A percentile compares a stretch with the other conserved stretches of the same genome.
Conservation (phyloP, 225 moss, liverwort and hornwort genomes). For the Pleurozium schreberi region DNA sequence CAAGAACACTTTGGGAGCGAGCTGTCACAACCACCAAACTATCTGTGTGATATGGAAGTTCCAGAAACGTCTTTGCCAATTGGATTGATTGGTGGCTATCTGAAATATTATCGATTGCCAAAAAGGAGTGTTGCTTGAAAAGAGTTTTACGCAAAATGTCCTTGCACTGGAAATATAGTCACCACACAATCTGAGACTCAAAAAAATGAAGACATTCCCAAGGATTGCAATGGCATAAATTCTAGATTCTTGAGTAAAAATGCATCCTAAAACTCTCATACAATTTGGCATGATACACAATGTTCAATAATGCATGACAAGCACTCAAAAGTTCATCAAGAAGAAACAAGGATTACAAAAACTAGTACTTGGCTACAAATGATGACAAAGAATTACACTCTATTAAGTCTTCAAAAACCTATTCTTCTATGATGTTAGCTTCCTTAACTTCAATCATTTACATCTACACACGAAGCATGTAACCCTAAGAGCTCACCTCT, state of each 20-base stretch:
- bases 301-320: background rate
- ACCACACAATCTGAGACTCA: no score
- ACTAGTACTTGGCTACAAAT: background rate
- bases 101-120: background rate
- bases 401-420: background rate
- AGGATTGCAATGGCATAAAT: background rate
- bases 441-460: no score
- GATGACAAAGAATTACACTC: background rate
- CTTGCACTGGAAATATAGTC: no score
- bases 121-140: background rate
- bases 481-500: background rate
- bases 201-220: no score
- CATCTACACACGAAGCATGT: no score
- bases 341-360: background rate
- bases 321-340: background rate
- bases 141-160: no score
- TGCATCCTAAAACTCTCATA: background rate
- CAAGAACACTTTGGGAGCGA: background rate
- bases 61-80: background rate
- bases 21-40: background rate
- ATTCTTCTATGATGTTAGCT: rapidly evolving
- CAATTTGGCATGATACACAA: background rate
- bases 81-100: background rate
- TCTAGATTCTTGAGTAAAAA: background rate
- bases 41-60: background rate